Percentiles rank a stretch among this genome's conserved stretches.
These are phyloP conservation scores for Coniosporium tulheliwenetii DNA, from an alignment of 2,329 filamentous ascomycete genomes.

Conservation along the genomic window DNA sequence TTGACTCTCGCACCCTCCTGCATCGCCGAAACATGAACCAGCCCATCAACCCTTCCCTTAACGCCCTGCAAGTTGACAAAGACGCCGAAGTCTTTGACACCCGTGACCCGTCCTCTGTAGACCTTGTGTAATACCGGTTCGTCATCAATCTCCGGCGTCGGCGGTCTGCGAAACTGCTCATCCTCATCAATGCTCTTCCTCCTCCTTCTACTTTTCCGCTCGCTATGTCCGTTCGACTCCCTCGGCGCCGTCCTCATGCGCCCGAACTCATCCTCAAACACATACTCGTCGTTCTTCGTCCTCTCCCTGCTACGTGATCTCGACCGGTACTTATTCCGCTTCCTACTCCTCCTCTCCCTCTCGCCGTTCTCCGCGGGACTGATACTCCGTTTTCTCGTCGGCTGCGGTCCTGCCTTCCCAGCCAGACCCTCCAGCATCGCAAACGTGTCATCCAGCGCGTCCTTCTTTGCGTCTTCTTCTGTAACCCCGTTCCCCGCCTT, in stretches of 20 bases:
- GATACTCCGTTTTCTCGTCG: slow-evolving; percentile 42
- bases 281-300: slow-evolving; percentile 32
- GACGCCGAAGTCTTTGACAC: slow-evolving; percentile 86
- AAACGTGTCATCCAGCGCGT: slow-evolving; percentile 82
- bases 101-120: slow-evolving; percentile 79
- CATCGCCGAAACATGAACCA: slow-evolving; percentile 88
- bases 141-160: slow-evolving; percentile 65
- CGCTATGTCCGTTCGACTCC: slow-evolving; percentile 29
- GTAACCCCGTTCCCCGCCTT: slow-evolving; percentile 14
- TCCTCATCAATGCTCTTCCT: slow-evolving; percentile 30
- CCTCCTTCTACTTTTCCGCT: slow-evolving; percentile 23
- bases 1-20: slow-evolving; percentile 73
- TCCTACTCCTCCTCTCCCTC: slow-evolving; percentile 24
- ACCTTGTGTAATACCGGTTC: slow-evolving; percentile 69
- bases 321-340: slow-evolving; percentile 30
- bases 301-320: slow-evolving; percentile 28
- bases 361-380: slow-evolving; percentile 36
- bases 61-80: slow-evolving; percentile 89
- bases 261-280: slow-evolving; percentile 46
- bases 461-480: slow-evolving; percentile 29
- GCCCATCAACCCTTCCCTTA: slow-evolving; percentile 73
- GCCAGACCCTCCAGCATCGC: slow-evolving; percentile 80
- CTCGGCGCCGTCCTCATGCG: slow-evolving; percentile 24
- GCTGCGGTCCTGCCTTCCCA: slow-evolving; percentile 43
- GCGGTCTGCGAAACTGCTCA: slow-evolving; percentile 48